These are phyloP conservation scores for Tetrapisispora pingtungensis DNA, from an alignment of 805 yeast genomes.

Conservation along the genomic window DNA sequence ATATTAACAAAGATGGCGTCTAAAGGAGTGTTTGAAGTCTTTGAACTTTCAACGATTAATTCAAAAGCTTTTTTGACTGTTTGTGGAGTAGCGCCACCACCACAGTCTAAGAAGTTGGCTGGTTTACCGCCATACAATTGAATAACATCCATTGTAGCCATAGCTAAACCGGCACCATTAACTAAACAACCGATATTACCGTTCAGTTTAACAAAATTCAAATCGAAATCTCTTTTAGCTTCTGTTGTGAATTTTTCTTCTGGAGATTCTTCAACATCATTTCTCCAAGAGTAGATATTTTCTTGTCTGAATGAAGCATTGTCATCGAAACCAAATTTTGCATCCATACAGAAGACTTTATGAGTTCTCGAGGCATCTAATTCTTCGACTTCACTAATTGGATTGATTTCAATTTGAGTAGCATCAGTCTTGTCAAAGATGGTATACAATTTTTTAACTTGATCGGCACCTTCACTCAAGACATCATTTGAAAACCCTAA, in stretches of 20 bases:
- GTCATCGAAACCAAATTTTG: slow-evolving; percentile 96
- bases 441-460: slow-evolving; percentile 78
- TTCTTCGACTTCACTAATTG: slow-evolving; percentile 87
- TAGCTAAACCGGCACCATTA: slow-evolving; percentile 99
- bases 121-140: slow-evolving; percentile 97
- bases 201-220: slow-evolving; percentile 93
- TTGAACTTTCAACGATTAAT: slow-evolving; percentile 68
- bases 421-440: slow-evolving; percentile 89
- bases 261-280: slow-evolving; percentile 93
- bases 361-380: slow-evolving; percentile 33
- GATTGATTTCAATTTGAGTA: slow-evolving; percentile 97
- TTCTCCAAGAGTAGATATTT: slow-evolving; percentile 95
- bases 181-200: slow-evolving; percentile 98
- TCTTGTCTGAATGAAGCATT: slow-evolving; percentile 91
- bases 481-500: slow-evolving; percentile 75
- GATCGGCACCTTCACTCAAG: slow-evolving; percentile 74
- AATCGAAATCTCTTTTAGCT: slow-evolving; percentile 77
- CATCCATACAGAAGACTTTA: slow-evolving; percentile 95
- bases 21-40: neutral
- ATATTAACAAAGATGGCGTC: slow-evolving; percentile 96
- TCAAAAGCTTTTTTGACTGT: slow-evolving; percentile 95
- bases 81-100: slow-evolving; percentile 99
- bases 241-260: slow-evolving; percentile 59
- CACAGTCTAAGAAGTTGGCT: slow-evolving; percentile 98
- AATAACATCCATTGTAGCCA: slow-evolving; percentile 99